These are phyloP conservation scores for Fagopyrum tataricum DNA, from an alignment of 148 eudicot genomes.

Conservation along the genomic window DNA sequence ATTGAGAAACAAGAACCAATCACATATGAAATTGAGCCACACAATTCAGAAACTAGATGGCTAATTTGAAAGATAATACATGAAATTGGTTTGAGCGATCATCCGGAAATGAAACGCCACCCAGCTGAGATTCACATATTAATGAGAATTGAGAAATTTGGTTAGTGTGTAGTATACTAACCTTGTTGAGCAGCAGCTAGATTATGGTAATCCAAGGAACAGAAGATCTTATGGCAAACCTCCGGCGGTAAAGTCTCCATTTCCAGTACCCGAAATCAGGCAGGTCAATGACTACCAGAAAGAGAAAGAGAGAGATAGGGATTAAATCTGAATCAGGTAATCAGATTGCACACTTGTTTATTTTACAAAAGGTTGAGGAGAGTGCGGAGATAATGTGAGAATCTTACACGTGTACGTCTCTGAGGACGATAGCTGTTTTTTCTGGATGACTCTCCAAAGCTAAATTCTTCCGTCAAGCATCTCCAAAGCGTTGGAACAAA, in stretches of 20 bases:
- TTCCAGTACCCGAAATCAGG: neutral
- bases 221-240: constrained; percentile 53
- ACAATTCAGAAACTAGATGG: neutral
- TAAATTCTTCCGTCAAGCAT: no score
- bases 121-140: neutral
- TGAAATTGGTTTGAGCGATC: neutral
- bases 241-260: constrained; percentile 75
- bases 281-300: neutral
- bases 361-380: neutral
- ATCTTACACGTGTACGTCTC: neutral
- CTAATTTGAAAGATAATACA: neutral
- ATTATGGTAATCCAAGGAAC: constrained; percentile 63
- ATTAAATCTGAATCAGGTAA: neutral
- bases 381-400: neutral
- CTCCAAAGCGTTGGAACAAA: no score
- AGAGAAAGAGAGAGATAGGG: neutral
- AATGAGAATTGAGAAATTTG: neutral
- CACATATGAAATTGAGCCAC: neutral
- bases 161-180: constrained; percentile 9
- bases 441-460: no score
- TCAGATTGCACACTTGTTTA: no score
- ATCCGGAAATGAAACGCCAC: neutral
- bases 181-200: constrained; percentile 67
- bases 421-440: neutral
- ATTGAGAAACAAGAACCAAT: neutral